Percentiles rank a stretch among this genome's conserved stretches.
phyloP scores from a whole-genome alignment of 2,329 filamentous ascomycete species.

The Fusarium liriodendri region DNA sequence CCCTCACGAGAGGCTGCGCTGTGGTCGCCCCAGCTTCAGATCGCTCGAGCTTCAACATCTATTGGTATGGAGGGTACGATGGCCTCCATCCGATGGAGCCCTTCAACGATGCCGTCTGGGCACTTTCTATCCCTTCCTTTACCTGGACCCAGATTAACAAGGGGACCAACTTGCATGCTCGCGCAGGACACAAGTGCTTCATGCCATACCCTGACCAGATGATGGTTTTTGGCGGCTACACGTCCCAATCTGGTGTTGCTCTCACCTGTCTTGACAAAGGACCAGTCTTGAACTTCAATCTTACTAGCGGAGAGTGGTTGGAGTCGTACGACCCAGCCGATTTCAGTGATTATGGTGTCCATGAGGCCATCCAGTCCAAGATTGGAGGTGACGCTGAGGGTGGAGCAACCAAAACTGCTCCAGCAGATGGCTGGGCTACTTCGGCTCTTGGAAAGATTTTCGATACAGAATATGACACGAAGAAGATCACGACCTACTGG shows the following conservation, averaged over 20 bases:
- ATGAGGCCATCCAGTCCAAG: conserved; percentile 68
- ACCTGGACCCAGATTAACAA: conserved; percentile 73
- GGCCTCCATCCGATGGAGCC: conserved; percentile 54
- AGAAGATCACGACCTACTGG: conserved; percentile 69
- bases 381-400: conserved; percentile 77
- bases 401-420: conserved; percentile 75
- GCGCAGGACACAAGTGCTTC: conserved; percentile 81
- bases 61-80: conserved; percentile 84
- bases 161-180: conserved; percentile 63
- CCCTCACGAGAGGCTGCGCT: conserved; percentile 76
- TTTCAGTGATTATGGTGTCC: conserved; percentile 76
- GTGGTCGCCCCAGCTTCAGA: conserved; percentile 79
- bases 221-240: conserved; percentile 79
- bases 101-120: conserved; percentile 79
- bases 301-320: conserved; percentile 76
- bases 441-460: conserved; percentile 65
- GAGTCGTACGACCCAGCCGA: conserved; percentile 74
- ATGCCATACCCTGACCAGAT: conserved; percentile 83
- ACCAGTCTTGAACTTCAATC: conserved; percentile 76
- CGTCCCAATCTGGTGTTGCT: conserved; percentile 42
- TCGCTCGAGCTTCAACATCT: conserved; percentile 81
- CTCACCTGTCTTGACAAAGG: conserved; percentile 62
- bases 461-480: conserved; percentile 62
- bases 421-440: conserved; percentile 68
- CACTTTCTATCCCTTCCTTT: conserved; percentile 82